Evolutionary conservation across 345 rosid genomes (phyloP), one percentile per base, ranked within the genome.

Genomic region (Citrus medica): DNA sequence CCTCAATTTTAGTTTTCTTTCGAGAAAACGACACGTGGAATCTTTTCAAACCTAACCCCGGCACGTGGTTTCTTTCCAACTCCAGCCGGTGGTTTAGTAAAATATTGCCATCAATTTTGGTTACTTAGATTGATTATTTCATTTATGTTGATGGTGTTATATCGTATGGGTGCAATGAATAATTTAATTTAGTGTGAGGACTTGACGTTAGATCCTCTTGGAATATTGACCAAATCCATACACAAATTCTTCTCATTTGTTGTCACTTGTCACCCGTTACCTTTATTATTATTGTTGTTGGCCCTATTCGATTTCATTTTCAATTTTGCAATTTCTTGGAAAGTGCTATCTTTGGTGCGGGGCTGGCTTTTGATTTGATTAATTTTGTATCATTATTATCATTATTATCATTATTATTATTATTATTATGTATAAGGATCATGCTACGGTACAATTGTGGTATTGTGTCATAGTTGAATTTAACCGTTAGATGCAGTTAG

Each of bases 191-290:
- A 71, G 25, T 67, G 17, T 32, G 25, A 14, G 64, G 84, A 80
- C 6, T 77, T 75, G 84, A 83, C 81, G 74, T 76, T 76, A 68
- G 84, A 82, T 79, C 77, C 77, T 79, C 27, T 75, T 35, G 75
- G 77, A 75, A 75, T 53, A 38, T 67, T 72, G 83, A 74, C 76
- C 71, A 42, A 74, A 56, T 58, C 40, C 22, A 6, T 6, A 38
- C 71, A 28, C 69, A 80, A 63, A 48, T 64, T 35, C 53, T 32
- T 35, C 32, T 65, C 30, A 21, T 63, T 53, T 70, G 38, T 46
- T 28, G 60, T 33, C 72, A 19, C 30, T 80, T 75, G 71, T 76
- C 51, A 3, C 0, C 17, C 51, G 3, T 13, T 46, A 4, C 5
- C 51, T 46, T 46, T 46, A 13, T 12, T 46, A 12, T 12, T 42